Base-by-base conservation (phyloP, 1,284 basidiomycete species). In the Fomitopsis palustris region DNA sequence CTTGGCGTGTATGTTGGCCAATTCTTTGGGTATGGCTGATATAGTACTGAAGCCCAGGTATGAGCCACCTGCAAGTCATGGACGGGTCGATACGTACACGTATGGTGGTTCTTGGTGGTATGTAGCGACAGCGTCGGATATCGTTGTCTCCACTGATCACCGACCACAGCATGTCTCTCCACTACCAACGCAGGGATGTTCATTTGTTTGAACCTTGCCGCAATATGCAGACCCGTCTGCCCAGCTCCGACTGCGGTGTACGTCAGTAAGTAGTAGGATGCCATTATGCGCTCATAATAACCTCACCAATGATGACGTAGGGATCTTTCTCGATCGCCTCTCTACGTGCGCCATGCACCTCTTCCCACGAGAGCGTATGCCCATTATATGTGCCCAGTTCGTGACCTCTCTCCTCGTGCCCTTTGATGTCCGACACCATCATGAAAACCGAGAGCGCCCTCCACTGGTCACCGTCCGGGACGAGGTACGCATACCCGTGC, bases 61-160 rank as follows among this genome's bases (percentile, higher is more conserved):
- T 54, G 2, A 23, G 25, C 9, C 19, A 16, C 25, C 9, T 8
- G n/a, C 31, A 16, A n/a, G 5, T 16, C 5, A 16, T n/a, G 21
- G 14, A 38, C 23, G 38, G 6, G 52, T 29, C 35, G 9, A 12
- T 19, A 69, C 75, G 54, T 54, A 78, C 77, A 59, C 14, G 66
- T 54, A 61, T 76, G 73, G 29, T 79, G 74, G 21, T 66, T 68
- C 41, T 70, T 69, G 14, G 73, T 65, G 1, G 77, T 81, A 63
- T 84, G 81, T n/a, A 84, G 68, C 0, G 75, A 77, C 21, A 84
- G 65, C 2, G 78, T 76, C 39, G 79, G 76, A 66, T 86, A 84
- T 12, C 83, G 75, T 27, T 75, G 73, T 33, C 82, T 69, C 84
- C 83, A 86, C 61, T 76, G 77, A 66, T 85, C 82, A 9, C 85